A percentile compares a stretch with the other conserved stretches of the same genome.
Conservation (phyloP, 768 basidiomycete species). For the Crassisporium funariophilum region DNA sequence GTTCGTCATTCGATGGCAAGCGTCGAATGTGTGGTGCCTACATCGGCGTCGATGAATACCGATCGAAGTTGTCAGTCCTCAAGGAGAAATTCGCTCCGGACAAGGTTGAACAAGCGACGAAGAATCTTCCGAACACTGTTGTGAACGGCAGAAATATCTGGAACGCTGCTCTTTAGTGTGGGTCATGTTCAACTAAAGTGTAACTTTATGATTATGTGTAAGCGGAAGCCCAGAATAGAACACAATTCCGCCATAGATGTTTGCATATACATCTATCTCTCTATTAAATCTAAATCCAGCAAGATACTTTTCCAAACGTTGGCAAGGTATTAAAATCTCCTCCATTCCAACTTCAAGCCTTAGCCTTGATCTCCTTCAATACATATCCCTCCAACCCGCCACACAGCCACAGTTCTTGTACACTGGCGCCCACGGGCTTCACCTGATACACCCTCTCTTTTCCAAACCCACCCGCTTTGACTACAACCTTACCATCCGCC, state of each 20-base stretch:
- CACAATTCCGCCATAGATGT: too few relatives aligned
- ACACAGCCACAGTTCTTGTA: conserved; percentile 97
- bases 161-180: conserved; percentile 51
- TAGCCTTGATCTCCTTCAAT: conserved; percentile 64
- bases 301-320: conserved; percentile 1
- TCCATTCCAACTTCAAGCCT: conserved; percentile 13
- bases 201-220: too few relatives aligned
- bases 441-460: conserved; percentile 61
- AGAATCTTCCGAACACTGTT: conserved; percentile 20
- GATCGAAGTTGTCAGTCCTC: conserved; percentile 73
- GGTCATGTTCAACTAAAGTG: not conserved
- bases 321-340: conserved; percentile 6
- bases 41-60: conserved; percentile 87
- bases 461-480: conserved; percentile 44
- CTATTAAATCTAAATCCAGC: too few relatives aligned
- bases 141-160: conserved; percentile 55
- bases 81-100: conserved; percentile 55
- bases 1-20: conserved; percentile 86
- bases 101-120: conserved; percentile 27
- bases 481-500: conserved; percentile 66
- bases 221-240: too few relatives aligned
- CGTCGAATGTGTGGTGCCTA: conserved; percentile 97
- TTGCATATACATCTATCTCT: too few relatives aligned
- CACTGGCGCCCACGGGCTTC: conserved; percentile 85
- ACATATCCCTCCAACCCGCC: conserved; percentile 94